phyloP scores from a whole-genome alignment of 495 filamentous ascomycete species.

The Xylaria longipes region DNA sequence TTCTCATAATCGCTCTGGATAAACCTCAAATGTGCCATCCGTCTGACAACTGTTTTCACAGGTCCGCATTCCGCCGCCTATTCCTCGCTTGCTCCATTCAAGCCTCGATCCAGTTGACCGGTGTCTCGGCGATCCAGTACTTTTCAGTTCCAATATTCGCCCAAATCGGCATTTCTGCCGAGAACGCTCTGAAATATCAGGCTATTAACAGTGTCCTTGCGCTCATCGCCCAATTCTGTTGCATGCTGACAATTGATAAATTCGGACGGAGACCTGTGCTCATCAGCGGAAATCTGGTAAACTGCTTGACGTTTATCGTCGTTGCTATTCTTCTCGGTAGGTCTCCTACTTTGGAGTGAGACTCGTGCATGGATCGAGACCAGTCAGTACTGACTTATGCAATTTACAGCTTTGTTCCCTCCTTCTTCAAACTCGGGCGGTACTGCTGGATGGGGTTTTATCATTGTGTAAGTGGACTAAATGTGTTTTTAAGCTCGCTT shows the following conservation, averaged over 20 bases:
- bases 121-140: conserved; percentile 76
- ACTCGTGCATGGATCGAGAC: background rate
- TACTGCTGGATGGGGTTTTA: conserved; percentile 74
- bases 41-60: conserved; percentile 20
- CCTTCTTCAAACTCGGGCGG: conserved; percentile 57
- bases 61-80: conserved; percentile 69
- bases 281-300: conserved; percentile 69
- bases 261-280: conserved; percentile 70
- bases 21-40: background rate
- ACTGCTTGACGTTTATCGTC: conserved; percentile 63
- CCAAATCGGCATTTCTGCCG: conserved; percentile 69
- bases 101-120: conserved; percentile 75
- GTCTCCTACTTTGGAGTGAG: background rate
- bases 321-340: conserved; percentile 28
- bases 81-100: conserved; percentile 72
- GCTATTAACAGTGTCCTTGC: conserved; percentile 73
- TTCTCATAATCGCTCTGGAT: background rate
- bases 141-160: conserved; percentile 70
- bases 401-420: conserved; percentile 57
- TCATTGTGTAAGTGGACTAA: conserved; percentile 54
- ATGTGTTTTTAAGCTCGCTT: background rate
- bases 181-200: conserved; percentile 73
- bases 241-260: conserved; percentile 71
- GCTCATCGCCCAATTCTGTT: conserved; percentile 67
- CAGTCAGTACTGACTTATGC: background rate